Evolutionary conservation across 495 filamentous ascomycete genomes (phyloP).

Genomic region (Daldinia vernicosa): DNA sequence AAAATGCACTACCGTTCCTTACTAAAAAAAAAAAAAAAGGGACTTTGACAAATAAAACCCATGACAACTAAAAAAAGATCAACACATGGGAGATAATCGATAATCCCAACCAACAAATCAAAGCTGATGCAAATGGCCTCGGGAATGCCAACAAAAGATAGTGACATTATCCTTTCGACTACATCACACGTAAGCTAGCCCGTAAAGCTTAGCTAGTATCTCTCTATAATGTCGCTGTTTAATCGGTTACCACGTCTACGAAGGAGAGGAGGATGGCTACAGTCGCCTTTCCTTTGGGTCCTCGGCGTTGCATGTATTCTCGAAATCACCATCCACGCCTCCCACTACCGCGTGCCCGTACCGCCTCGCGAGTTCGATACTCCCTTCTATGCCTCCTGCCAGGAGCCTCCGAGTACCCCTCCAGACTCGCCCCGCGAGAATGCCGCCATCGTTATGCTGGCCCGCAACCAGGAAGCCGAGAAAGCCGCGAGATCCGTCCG

Average conservation of each 20-base stretch:
- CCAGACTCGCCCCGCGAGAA: constrained; percentile 76
- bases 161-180: not conserved
- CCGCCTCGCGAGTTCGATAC: constrained; percentile 52
- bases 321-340: constrained; percentile 46
- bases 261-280: constrained; percentile 40
- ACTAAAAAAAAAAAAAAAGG: not conserved
- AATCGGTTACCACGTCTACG: constrained; percentile 39
- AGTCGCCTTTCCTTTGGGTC: constrained; percentile 43
- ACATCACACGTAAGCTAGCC: constrained; percentile 20
- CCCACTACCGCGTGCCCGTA: constrained; percentile 44
- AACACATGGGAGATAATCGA: not conserved
- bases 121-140: constrained; percentile 9
- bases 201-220: constrained; percentile 1
- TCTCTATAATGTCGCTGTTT: constrained; percentile 23
- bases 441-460: constrained; percentile 92
- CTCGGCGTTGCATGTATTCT: constrained; percentile 41
- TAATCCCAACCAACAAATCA: constrained; percentile 1
- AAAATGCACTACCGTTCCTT: not conserved
- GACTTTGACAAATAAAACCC: not conserved
- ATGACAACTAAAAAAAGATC: constrained; percentile 4
- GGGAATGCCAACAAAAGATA: constrained; percentile 8
- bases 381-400: constrained; percentile 55
- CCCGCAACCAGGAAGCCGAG: constrained; percentile 88
- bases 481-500: constrained; percentile 90
- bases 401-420: constrained; percentile 47